A percentile compares a stretch with the other conserved stretches of the same genome.
Evolutionary conservation across 768 basidiomycete genomes (phyloP).

Genomic region (Kwoniella dejecticola): DNA sequence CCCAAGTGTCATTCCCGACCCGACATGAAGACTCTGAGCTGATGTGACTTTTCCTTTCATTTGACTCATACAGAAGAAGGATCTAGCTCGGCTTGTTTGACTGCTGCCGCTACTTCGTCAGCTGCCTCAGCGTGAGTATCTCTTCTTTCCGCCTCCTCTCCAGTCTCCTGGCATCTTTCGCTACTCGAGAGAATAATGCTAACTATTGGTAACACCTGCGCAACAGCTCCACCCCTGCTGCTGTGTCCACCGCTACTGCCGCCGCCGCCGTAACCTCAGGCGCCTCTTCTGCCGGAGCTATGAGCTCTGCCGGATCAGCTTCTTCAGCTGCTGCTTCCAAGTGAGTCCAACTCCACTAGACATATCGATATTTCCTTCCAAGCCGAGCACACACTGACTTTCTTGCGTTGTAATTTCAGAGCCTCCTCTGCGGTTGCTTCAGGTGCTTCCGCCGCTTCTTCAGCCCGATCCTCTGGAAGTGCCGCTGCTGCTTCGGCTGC

Average conservation of each 20-base stretch:
- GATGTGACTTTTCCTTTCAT: not conserved
- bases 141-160: not conserved
- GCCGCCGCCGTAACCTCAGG: conserved; percentile 11
- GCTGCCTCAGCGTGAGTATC: conserved; percentile 21
- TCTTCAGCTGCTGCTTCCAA: conserved; percentile 18
- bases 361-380: not conserved
- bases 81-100: conserved; percentile 20
- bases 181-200: too few relatives aligned
- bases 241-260: conserved; percentile 25
- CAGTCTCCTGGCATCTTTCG: too few relatives aligned
- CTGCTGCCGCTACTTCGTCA: conserved; percentile 10
- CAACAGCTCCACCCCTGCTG: conserved; percentile 30
- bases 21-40: not conserved
- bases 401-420: not conserved
- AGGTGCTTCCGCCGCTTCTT: conserved; percentile 10
- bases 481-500: conserved; percentile 25
- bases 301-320: conserved; percentile 3
- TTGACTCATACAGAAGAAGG: conserved; percentile 20
- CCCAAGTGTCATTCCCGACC: not conserved
- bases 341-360: conserved; percentile 2
- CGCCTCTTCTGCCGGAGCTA: conserved; percentile 11
- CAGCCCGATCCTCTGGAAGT: conserved; percentile 8
- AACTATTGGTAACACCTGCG: conserved; percentile 5
- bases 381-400: not conserved
- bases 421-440: conserved; percentile 23